A percentile compares a stretch with the other conserved stretches of the same genome.
phyloP scores from a whole-genome alignment of 139 green algal genomes.

The Auxenochlorella protothecoides region DNA sequence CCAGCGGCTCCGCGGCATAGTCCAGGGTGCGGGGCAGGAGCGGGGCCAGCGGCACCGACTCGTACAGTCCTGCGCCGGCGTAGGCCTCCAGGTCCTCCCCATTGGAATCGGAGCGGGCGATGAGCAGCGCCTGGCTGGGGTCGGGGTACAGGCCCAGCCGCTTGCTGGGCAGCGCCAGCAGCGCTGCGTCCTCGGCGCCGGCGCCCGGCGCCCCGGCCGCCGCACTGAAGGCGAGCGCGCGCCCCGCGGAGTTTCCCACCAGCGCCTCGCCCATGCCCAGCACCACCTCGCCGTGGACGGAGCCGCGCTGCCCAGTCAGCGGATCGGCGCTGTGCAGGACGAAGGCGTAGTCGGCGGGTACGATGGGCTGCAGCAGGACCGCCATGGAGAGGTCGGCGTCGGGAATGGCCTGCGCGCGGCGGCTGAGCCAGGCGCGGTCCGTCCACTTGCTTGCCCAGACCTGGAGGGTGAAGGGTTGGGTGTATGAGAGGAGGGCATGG shows the following conservation, averaged over 20 bases:
- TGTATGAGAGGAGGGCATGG: not conserved
- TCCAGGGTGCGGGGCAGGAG: slow-evolving; percentile 32
- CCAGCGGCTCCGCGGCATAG: slow-evolving; percentile 50
- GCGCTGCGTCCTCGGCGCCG: not conserved
- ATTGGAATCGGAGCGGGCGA: slow-evolving; percentile 87
- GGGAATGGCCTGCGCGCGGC: slow-evolving; percentile 40
- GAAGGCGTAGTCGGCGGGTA: slow-evolving; percentile 71
- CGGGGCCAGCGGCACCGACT: slow-evolving; percentile 51
- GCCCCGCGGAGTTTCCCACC: slow-evolving; percentile 69
- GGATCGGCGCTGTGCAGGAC: slow-evolving; percentile 87
- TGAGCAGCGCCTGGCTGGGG: slow-evolving; percentile 39
- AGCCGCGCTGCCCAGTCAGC: slow-evolving; percentile 36
- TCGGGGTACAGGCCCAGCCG: slow-evolving; percentile 42
- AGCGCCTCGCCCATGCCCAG: slow-evolving; percentile 74
- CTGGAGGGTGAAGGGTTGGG: not conserved
- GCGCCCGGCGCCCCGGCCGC: not conserved
- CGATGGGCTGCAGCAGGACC: slow-evolving; percentile 65
- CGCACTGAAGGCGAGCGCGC: slow-evolving; percentile 52
- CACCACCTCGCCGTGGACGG: slow-evolving; percentile 70
- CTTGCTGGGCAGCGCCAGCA: slow-evolving; percentile 58
- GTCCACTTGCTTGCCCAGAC: slow-evolving; percentile 86
- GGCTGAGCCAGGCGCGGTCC: slow-evolving; percentile 62
- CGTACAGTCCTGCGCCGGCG: slow-evolving; percentile 84
- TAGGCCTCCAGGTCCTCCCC: slow-evolving; percentile 93
- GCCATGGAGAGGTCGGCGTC: slow-evolving; percentile 73